Percentiles rank a stretch among this genome's conserved stretches.
Evolutionary conservation across 495 filamentous ascomycete species (phyloP).

Genomic region (Mycothermus thermophilus): DNA sequence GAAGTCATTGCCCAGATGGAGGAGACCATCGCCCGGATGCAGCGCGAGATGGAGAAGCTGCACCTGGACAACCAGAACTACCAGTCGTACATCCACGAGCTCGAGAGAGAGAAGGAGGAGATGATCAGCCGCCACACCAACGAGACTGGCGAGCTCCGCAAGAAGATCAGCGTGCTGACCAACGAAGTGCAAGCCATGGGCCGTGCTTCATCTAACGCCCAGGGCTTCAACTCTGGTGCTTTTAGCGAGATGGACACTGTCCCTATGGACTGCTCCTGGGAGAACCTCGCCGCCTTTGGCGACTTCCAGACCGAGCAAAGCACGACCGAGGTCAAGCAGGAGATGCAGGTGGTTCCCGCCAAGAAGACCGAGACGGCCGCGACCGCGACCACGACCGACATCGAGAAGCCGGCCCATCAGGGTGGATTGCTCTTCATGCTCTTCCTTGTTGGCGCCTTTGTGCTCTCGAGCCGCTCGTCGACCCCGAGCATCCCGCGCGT

Average conservation of each 20-base stretch:
- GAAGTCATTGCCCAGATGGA: constrained; percentile 62
- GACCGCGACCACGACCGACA: constrained; percentile 36
- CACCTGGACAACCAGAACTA: constrained; percentile 53
- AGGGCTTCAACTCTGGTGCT: constrained; percentile 50
- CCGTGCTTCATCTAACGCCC: constrained; percentile 46
- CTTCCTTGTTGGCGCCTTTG: constrained; percentile 91
- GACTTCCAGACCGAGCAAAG: constrained; percentile 37
- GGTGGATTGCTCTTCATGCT: constrained; percentile 64
- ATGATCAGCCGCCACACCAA: constrained; percentile 78
- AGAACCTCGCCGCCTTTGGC: constrained; percentile 63
- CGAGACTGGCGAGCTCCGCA: constrained; percentile 87
- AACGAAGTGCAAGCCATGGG: constrained; percentile 73
- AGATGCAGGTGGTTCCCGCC: constrained; percentile 39
- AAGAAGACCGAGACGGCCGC: constrained; percentile 42
- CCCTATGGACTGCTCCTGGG: constrained; percentile 68
- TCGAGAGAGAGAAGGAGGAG: constrained; percentile 83
- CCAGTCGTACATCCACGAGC: constrained; percentile 57
- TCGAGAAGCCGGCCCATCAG: constrained; percentile 49
- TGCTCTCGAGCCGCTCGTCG: constrained; percentile 67
- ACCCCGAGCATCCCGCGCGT: constrained; percentile 64
- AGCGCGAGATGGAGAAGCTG: constrained; percentile 54
- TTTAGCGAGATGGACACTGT: constrained; percentile 73
- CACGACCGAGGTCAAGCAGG: constrained; percentile 39
- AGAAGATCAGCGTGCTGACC: constrained; percentile 81
- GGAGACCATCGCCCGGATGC: constrained; percentile 56